These are phyloP conservation scores for Epichloe festucae DNA, from an alignment of 2,329 filamentous ascomycete species.

Conservation along the genomic window DNA sequence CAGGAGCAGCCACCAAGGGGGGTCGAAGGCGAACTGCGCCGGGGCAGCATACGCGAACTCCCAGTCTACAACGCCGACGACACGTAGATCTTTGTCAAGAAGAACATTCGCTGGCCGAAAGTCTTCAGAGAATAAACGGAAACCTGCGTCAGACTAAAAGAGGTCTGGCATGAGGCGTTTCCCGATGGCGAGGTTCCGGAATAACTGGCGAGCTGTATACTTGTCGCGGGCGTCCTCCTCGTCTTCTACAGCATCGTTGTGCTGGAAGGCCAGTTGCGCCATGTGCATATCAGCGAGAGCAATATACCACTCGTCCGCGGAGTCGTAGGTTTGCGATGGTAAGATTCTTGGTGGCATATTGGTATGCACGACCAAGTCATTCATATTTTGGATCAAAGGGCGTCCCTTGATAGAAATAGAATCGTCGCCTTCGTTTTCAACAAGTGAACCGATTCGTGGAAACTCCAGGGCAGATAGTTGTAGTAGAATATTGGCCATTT, in stretches of 20 bases:
- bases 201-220: constrained; percentile 21
- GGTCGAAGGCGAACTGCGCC: neutral
- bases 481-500: no score
- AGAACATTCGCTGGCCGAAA: constrained; percentile 21
- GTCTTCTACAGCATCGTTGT: constrained; percentile 22
- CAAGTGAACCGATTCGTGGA: no score
- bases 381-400: no score
- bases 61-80: constrained; percentile 27
- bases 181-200: constrained; percentile 15
- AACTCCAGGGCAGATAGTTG: no score
- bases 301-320: constrained; percentile 19
- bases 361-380: no score
- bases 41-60: constrained; percentile 21
- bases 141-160: neutral
- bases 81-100: constrained; percentile 13
- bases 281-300: constrained; percentile 24
- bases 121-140: constrained; percentile 13
- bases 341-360: no score
- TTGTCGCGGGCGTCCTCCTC: constrained; percentile 18
- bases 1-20: constrained; percentile 28
- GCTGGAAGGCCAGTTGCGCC: constrained; percentile 22
- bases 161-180: constrained; percentile 4
- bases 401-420: no score
- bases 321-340: no score
- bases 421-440: no score